These are phyloP conservation scores for Globisporangium nagaii DNA, from an alignment of 352 stramenopile species.

Conservation along the genomic window DNA sequence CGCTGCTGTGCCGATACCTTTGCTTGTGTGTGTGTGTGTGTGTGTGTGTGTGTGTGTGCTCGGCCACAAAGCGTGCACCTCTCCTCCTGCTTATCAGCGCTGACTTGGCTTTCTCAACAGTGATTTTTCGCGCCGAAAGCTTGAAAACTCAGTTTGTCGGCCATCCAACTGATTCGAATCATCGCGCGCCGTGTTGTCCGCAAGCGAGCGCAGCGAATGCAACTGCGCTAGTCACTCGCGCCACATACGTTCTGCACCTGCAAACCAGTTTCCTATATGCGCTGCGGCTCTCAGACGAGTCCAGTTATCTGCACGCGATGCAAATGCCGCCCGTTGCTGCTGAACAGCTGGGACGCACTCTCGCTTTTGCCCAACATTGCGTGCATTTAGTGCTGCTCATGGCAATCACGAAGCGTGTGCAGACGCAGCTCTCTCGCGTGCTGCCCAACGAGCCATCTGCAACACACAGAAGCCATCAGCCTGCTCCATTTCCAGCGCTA, in stretches of 20 bases:
- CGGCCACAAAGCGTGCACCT: no score
- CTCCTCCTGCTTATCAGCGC: neutral
- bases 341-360: neutral
- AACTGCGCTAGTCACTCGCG: neutral
- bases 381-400: neutral
- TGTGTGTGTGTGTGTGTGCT: no score
- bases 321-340: neutral
- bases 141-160: conserved; percentile 4
- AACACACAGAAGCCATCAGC: neutral
- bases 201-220: neutral
- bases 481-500: neutral
- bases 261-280: no score
- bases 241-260: neutral
- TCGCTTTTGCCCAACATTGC: neutral
- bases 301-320: no score
- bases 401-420: conserved; percentile 24
- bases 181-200: neutral
- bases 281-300: no score
- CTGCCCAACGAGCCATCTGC: neutral
- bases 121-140: neutral
- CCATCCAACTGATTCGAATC: neutral
- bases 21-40: no score
- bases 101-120: neutral
- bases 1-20: no score
- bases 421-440: conserved; percentile 7